A percentile compares a stretch with the other conserved stretches of the same genome.
Evolutionary conservation across 192 early-diverging fungal species (phyloP).

Genomic region (Coemansia umbellata): DNA sequence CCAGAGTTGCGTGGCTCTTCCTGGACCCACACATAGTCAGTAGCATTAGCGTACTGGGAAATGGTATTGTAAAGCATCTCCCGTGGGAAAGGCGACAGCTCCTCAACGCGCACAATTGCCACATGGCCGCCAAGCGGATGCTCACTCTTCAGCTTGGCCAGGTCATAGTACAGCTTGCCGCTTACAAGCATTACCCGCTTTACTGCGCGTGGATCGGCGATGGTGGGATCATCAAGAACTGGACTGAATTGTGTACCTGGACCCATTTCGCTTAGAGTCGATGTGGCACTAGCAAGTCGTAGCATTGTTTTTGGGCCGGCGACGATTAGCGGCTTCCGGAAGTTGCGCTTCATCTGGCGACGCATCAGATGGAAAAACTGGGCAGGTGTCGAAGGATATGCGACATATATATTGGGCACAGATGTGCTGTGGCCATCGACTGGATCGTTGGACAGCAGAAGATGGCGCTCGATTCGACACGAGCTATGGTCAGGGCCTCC

Average conservation of each 20-base stretch:
- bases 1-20: conserved; percentile 96
- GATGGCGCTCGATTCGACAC: conserved; percentile 85
- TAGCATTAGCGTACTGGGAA: conserved; percentile 60
- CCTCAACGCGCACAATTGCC: conserved; percentile 87
- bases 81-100: conserved; percentile 88
- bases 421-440: conserved; percentile 48
- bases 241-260: conserved; percentile 84
- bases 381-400: conserved; percentile 87
- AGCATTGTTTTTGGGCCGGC: conserved; percentile 71
- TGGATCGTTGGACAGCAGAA: conserved; percentile 84
- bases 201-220: conserved; percentile 45
- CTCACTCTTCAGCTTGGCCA: conserved; percentile 71
- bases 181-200: conserved; percentile 74
- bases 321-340: conserved; percentile 91
- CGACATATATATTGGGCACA: conserved; percentile 89
- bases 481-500: conserved; percentile 95
- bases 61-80: conserved; percentile 63
- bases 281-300: conserved; percentile 64
- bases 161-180: conserved; percentile 93
- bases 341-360: conserved; percentile 84
- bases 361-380: conserved; percentile 96
- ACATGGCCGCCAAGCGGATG: conserved; percentile 64
- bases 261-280: conserved; percentile 77
- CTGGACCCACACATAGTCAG: conserved; percentile 74
- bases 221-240: conserved; percentile 65